These are phyloP conservation scores for Phytophthora meadii DNA, from an alignment of 352 stramenopile genomes.

Conservation along the genomic window DNA sequence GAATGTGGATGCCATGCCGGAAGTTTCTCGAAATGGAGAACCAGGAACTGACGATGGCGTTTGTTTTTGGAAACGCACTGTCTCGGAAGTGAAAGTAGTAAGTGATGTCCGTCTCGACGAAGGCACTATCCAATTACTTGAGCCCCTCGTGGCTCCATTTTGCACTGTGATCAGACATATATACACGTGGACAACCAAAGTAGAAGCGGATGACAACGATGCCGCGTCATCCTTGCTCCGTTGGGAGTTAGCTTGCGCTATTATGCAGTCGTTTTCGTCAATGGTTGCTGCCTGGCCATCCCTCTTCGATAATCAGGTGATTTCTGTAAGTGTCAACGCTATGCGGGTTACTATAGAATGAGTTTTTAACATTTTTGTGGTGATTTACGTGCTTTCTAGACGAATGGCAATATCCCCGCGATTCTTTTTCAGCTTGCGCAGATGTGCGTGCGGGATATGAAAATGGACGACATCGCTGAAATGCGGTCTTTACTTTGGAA, in stretches of 20 bases:
- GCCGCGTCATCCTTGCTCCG: slow-evolving; percentile 29
- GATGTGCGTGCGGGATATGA: slow-evolving; percentile 48
- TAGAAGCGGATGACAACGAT: slow-evolving; percentile 14
- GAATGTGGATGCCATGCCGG: slow-evolving; percentile 10
- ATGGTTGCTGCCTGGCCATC: slow-evolving; percentile 55
- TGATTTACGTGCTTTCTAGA: slow-evolving; percentile 28
- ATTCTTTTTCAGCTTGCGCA: slow-evolving; percentile 74
- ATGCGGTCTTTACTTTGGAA: slow-evolving; percentile 44
- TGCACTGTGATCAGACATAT: slow-evolving; percentile 50
- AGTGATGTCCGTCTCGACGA: slow-evolving; percentile 37
- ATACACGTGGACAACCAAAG: slow-evolving; percentile 42
- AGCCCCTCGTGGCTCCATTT: slow-evolving; percentile 45
- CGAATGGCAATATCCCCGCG: slow-evolving; percentile 63
- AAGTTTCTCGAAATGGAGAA: slow-evolving; percentile 11
- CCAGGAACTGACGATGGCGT: slow-evolving; percentile 27
- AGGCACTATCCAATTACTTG: slow-evolving; percentile 35
- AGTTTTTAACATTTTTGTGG: slow-evolving; percentile 3
- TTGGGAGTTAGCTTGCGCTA: slow-evolving; percentile 59
- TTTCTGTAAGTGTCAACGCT: slow-evolving; percentile 43
- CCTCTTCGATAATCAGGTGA: slow-evolving; percentile 71
- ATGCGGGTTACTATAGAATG: neutral
- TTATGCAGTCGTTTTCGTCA: slow-evolving; percentile 61
- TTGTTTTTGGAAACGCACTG: slow-evolving; percentile 30
- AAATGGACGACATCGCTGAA: slow-evolving; percentile 44
- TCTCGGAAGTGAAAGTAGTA: slow-evolving; percentile 36